A percentile compares a stretch with the other conserved stretches of the same genome.
phyloP scores from a whole-genome alignment of 306 rosid genomes.

The Heteromeles arbutifolia region DNA sequence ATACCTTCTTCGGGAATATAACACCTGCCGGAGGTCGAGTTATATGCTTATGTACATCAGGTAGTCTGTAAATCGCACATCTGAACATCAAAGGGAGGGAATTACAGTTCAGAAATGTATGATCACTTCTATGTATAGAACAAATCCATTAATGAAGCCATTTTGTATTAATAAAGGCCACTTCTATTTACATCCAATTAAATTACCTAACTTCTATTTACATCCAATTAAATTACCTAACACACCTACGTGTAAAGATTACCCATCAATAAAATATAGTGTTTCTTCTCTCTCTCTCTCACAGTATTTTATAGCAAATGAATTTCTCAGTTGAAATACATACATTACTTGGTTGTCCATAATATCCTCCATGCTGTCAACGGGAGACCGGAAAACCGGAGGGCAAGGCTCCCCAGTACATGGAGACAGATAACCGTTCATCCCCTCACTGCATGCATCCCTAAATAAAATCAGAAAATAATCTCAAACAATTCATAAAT shows the following conservation, averaged over 20 bases:
- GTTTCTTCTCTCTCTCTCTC: not conserved
- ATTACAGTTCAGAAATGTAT: not conserved
- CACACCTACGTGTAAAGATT: not conserved
- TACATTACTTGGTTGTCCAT: conserved; percentile 95
- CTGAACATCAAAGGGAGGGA: conserved; percentile 26
- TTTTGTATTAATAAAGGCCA: not conserved
- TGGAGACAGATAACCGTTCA: conserved; percentile 89
- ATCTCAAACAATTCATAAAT: conserved; percentile 26
- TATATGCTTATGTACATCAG: conserved; percentile 65
- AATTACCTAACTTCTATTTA: no score
- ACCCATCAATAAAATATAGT: not conserved
- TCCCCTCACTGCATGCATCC: conserved; percentile 91
- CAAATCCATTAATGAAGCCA: not conserved
- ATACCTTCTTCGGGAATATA: conserved; percentile 67
- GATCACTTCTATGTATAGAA: not conserved
- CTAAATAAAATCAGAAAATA: conserved; percentile 63
- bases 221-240: no score
- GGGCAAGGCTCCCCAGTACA: conserved; percentile 96
- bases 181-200: not conserved
- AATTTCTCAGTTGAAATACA: conserved; percentile 16
- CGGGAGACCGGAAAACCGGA: conserved; percentile 89
- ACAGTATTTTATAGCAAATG: not conserved
- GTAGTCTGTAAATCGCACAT: conserved; percentile 81
- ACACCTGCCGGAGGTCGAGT: conserved; percentile 76
- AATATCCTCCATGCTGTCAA: conserved; percentile 77